Percentiles rank a stretch among this genome's conserved stretches.
These are phyloP conservation scores for Tolypocladium capitatum DNA, from an alignment of 2,329 filamentous ascomycete species.

Conservation along the genomic window DNA sequence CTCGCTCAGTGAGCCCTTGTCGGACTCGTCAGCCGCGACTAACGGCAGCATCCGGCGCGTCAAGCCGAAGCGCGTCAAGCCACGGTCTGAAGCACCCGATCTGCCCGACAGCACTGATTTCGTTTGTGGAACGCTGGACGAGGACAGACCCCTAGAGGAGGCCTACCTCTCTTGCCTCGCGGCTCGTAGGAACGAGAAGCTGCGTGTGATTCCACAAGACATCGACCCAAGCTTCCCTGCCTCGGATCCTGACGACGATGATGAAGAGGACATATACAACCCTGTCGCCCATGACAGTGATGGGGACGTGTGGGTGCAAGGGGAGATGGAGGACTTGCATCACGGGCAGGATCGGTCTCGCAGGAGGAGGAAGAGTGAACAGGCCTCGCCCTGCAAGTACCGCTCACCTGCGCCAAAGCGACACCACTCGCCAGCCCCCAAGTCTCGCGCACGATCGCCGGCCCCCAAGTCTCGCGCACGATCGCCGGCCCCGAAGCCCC, in stretches of 20 bases:
- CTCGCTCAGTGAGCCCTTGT: slow-evolving; percentile 34
- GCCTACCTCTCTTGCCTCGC: slow-evolving; percentile 80
- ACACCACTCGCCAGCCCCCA: slow-evolving; percentile 20
- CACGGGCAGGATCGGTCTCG: slow-evolving; percentile 41
- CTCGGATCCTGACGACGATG: slow-evolving; percentile 79
- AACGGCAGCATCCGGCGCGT: slow-evolving; percentile 16
- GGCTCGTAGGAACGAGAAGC: slow-evolving; percentile 67
- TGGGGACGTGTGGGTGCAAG: slow-evolving; percentile 55
- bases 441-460: slow-evolving; percentile 17
- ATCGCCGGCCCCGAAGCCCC: slow-evolving; percentile 26
- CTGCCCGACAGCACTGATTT: slow-evolving; percentile 97
- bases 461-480: slow-evolving; percentile 29
- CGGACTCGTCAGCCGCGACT: slow-evolving; percentile 48
- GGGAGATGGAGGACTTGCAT: slow-evolving; percentile 53
- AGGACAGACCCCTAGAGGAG: slow-evolving; percentile 87
- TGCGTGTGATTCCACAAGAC: slow-evolving; percentile 79
- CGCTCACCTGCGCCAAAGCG: slow-evolving; percentile 29
- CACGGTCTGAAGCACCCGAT: slow-evolving; percentile 50
- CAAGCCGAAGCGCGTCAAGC: slow-evolving; percentile 12
- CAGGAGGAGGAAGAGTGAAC: slow-evolving; percentile 35
- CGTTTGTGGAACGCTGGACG: slow-evolving; percentile 94
- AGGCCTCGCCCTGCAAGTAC: slow-evolving; percentile 29
- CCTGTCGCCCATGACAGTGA: slow-evolving; percentile 50
- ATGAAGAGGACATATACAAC: slow-evolving; percentile 55
- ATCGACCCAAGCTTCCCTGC: slow-evolving; percentile 96